Evolutionary conservation across 768 basidiomycete species (phyloP).

Genomic region (Hypholoma fasciculare): DNA sequence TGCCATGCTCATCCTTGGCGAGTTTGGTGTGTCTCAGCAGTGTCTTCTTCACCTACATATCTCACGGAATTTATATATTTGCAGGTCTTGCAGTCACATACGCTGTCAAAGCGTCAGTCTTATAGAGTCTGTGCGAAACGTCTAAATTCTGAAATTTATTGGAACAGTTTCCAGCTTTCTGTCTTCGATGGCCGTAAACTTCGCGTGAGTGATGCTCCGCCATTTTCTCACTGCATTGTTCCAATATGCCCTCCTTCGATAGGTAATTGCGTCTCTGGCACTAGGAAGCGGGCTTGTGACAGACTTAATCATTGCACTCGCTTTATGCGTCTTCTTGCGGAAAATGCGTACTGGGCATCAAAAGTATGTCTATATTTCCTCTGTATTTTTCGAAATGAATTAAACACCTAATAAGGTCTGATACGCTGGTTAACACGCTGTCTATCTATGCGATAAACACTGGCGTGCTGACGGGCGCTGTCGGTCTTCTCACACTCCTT

Average conservation of each 20-base stretch:
- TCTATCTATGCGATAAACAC: conserved; percentile 65
- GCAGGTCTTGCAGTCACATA: conserved; percentile 32
- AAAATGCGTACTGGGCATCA: conserved; percentile 49
- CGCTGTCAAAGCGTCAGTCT: conserved; percentile 42
- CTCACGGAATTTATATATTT: neutral
- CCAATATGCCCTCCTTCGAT: neutral
- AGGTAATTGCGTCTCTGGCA: conserved; percentile 49
- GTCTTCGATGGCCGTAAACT: conserved; percentile 34
- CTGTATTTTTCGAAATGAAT: neutral
- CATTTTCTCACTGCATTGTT: neutral
- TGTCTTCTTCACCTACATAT: neutral
- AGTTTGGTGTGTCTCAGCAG: neutral
- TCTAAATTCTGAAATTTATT: neutral
- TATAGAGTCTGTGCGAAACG: neutral
- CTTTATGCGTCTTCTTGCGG: conserved; percentile 57
- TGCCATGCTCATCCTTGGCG: conserved; percentile 29
- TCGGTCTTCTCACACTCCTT: conserved; percentile 41
- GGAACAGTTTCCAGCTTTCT: conserved; percentile 32
- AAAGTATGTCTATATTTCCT: conserved; percentile 31
- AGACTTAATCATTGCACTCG: conserved; percentile 50
- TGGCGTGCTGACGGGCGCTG: conserved; percentile 53
- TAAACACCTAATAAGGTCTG: conserved; percentile 36
- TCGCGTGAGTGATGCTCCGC: conserved; percentile 30
- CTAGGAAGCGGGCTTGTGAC: conserved; percentile 50
- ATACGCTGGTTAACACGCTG: conserved; percentile 56